Conservation (phyloP, 148 eudicot species). For the Agrostemma githago region DNA sequence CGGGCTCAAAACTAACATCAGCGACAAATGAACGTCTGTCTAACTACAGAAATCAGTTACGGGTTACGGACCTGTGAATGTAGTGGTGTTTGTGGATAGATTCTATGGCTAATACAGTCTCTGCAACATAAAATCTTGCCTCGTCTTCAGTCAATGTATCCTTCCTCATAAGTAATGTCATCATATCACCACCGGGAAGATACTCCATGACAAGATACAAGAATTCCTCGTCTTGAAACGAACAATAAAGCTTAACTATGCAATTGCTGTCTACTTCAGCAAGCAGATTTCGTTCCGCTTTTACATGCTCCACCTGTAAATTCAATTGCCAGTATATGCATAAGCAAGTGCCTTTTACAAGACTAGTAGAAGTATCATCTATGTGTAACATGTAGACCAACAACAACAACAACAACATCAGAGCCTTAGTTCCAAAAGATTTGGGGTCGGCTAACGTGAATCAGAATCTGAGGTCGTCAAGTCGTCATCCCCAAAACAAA, state of each 20-base stretch:
- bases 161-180: constrained; percentile 96
- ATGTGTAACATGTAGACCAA: neutral
- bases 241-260: constrained; percentile 87
- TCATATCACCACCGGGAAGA: constrained; percentile 98
- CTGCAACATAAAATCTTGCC: constrained; percentile 92
- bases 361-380: neutral
- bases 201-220: constrained; percentile 94
- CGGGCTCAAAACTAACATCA: neutral
- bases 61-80: constrained; percentile 63
- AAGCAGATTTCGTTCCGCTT: constrained; percentile 94
- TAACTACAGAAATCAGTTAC: constrained; percentile 19
- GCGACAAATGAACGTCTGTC: neutral
- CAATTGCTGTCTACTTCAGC: constrained; percentile 99
- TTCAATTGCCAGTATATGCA: constrained; percentile 18
- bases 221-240: constrained; percentile 92
- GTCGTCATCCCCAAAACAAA: too few relatives aligned
- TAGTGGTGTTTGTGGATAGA: constrained; percentile 93
- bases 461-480: too few relatives aligned
- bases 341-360: too few relatives aligned
- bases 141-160: constrained; percentile 85
- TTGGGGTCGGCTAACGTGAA: too few relatives aligned
- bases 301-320: constrained; percentile 86
- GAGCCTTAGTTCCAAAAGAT: too few relatives aligned
- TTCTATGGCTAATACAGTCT: constrained; percentile 92
- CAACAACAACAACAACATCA: too few relatives aligned